These are phyloP conservation scores for Halophytophthora polymorphica DNA, from an alignment of 352 stramenopile genomes.

Conservation along the genomic window DNA sequence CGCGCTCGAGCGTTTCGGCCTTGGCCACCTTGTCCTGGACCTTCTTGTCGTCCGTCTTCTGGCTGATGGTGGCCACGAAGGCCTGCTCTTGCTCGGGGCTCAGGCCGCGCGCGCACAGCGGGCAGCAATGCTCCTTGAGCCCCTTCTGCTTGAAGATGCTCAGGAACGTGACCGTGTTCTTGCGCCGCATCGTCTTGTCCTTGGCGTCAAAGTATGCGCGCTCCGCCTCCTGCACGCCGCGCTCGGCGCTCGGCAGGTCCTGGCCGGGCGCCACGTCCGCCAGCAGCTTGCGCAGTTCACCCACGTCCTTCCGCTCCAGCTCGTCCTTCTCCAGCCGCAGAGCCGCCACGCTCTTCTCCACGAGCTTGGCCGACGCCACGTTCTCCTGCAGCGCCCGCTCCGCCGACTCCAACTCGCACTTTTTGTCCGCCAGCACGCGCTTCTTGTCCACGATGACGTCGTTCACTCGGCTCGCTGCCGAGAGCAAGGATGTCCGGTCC, in stretches of 20 bases:
- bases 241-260: slow-evolving; percentile 47
- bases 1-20: slow-evolving; percentile 47
- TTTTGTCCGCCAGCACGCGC: slow-evolving; percentile 18
- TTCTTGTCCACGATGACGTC: slow-evolving; percentile 22
- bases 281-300: slow-evolving; percentile 44
- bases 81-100: slow-evolving; percentile 47
- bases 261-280: slow-evolving; percentile 42
- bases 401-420: slow-evolving; percentile 23
- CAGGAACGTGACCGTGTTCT: slow-evolving; percentile 82
- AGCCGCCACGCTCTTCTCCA: slow-evolving; percentile 37
- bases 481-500: slow-evolving; percentile 27
- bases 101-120: slow-evolving; percentile 68
- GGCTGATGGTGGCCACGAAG: slow-evolving; percentile 60
- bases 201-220: slow-evolving; percentile 74
- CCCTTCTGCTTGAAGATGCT: slow-evolving; percentile 85
- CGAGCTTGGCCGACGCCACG: slow-evolving; percentile 38
- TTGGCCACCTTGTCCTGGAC: slow-evolving; percentile 77
- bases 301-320: slow-evolving; percentile 56
- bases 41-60: slow-evolving; percentile 76
- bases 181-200: slow-evolving; percentile 75
- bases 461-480: slow-evolving; percentile 22
- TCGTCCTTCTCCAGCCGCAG: slow-evolving; percentile 44
- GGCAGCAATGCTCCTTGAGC: slow-evolving; percentile 75
- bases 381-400: slow-evolving; percentile 57
- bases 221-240: slow-evolving; percentile 47